These are phyloP conservation scores for Kodamaea derodonti DNA, from an alignment of 1,139 yeast genomes.

Conservation along the genomic window DNA sequence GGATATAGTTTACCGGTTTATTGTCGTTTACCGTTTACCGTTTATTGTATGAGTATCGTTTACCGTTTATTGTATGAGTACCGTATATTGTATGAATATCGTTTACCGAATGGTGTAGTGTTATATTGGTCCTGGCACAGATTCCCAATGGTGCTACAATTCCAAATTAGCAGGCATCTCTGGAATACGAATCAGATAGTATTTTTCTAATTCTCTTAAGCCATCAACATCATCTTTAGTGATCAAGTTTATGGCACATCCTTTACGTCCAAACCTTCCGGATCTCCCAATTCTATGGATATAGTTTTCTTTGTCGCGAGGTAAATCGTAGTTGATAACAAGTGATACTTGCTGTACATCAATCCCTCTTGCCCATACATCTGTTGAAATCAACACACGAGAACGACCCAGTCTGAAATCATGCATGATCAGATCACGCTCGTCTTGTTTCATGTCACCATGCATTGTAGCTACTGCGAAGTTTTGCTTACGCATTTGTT, in stretches of 20 bases:
- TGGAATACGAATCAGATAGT: slow-evolving; percentile 71
- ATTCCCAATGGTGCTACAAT: slow-evolving; percentile 4
- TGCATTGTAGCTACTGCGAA: slow-evolving; percentile 94
- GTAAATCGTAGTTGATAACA: slow-evolving; percentile 90
- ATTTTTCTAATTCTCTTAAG: slow-evolving; percentile 68
- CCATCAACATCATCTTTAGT: slow-evolving; percentile 63
- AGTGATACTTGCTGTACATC: slow-evolving; percentile 97
- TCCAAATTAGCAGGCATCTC: slow-evolving; percentile 77
- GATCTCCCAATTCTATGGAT: slow-evolving; percentile 93
- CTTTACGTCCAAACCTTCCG: slow-evolving; percentile 94
- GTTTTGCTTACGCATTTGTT: slow-evolving; percentile 72
- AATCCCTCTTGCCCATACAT: slow-evolving; percentile 97
- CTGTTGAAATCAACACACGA: slow-evolving; percentile 88
- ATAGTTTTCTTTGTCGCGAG: slow-evolving; percentile 81
- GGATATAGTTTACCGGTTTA: too few species aligned
- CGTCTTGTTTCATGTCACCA: slow-evolving; percentile 95
- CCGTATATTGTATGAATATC: too few species aligned
- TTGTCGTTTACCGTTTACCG: too few species aligned
- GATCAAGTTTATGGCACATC: slow-evolving; percentile 87
- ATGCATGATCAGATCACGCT: slow-evolving; percentile 83
- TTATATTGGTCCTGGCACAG: too few species aligned
- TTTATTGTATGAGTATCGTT: too few species aligned
- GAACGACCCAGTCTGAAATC: slow-evolving; percentile 77
- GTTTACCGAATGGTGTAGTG: too few species aligned
- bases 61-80: too few species aligned